Evolutionary conservation across 208 protist species (phyloP).

Genomic region (Dictyostelium gargantuum): DNA sequence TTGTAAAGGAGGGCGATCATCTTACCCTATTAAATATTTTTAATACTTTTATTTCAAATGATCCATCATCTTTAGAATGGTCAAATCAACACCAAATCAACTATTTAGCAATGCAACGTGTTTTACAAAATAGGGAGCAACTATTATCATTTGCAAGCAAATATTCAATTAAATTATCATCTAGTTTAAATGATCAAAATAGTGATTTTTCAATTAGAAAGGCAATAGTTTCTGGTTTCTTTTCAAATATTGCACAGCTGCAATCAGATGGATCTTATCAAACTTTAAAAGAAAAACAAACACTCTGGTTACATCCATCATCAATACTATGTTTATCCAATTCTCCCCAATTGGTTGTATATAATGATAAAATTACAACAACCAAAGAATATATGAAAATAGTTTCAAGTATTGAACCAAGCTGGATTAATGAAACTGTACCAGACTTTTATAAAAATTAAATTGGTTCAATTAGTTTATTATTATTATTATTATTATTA

Average conservation of each 20-base stretch:
- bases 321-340: conserved; percentile 75
- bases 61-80: conserved; percentile 41
- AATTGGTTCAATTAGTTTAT: no score
- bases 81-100: conserved; percentile 78
- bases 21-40: conserved; percentile 83
- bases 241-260: conserved; percentile 78
- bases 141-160: conserved; percentile 58
- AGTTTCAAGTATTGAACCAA: conserved; percentile 78
- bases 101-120: conserved; percentile 73
- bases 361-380: conserved; percentile 79
- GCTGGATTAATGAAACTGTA: conserved; percentile 78
- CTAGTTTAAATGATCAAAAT: not conserved
- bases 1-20: conserved; percentile 83
- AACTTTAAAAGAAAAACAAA: conserved; percentile 18
- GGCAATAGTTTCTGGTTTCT: conserved; percentile 83
- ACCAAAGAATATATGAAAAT: conserved; percentile 83
- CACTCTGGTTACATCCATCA: conserved; percentile 80
- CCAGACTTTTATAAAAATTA: conserved; percentile 68
- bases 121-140: conserved; percentile 77
- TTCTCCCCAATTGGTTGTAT: conserved; percentile 82
- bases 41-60: not conserved
- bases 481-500: no score
- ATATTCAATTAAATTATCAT: conserved; percentile 66
- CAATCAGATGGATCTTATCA: conserved; percentile 59
- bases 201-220: conserved; percentile 64